Base-by-base conservation (phyloP, 2,329 filamentous ascomycete genomes). In the Colletotrichum tabaci region DNA sequence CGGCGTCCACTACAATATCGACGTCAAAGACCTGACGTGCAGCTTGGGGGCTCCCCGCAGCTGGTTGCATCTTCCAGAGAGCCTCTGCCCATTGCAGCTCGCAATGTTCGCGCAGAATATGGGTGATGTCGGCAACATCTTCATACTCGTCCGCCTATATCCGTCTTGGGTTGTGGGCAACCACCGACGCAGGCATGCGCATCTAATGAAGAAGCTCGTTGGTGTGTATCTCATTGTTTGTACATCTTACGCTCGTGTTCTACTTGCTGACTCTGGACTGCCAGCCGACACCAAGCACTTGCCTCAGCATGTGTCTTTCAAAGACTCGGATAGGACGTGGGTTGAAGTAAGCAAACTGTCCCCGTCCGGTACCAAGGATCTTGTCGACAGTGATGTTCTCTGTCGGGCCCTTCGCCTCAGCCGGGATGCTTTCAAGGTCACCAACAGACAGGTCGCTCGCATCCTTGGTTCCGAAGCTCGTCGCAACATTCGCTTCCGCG, bases 391-490 rank as follows among this genome's bases (percentile, higher is more conserved):
- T 6, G 7, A 2, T 6, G 18, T n/a, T 15, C 18, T 42, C 8
- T 0, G 0, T 10, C 2, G 13, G 2, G 8, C 23, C 3, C 9
- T 57, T 21, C 1, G 3, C 2, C n/a, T 40, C 35, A 21, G 35
- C n/a, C 1, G 0, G 0, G 2, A 2, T 1, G 55, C 35, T 1
- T n/a, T 7, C 3, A 3, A 2, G 12, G 3, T 42, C n/a, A 57
- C 23, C 35, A 5, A 7, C 3, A 9, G 23, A n/a, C 12, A 16
- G 2, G 1, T 42, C 4, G 6, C 35, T 1, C 6, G 2, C 12
- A 16, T 57, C 6, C 1, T 23, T 12, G 38, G 35, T 4, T 7
- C 5, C 5, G 1, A 42, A 2, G 38, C 12, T 2, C 55, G 55
- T 2, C 55, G 13, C 15, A 6, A 10, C 9, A 30, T 57, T 4